Percentiles rank a stretch among this genome's conserved stretches.
Conservation (phyloP, 1,139 yeast species). For the Blastobotrys buckinghamii region DNA sequence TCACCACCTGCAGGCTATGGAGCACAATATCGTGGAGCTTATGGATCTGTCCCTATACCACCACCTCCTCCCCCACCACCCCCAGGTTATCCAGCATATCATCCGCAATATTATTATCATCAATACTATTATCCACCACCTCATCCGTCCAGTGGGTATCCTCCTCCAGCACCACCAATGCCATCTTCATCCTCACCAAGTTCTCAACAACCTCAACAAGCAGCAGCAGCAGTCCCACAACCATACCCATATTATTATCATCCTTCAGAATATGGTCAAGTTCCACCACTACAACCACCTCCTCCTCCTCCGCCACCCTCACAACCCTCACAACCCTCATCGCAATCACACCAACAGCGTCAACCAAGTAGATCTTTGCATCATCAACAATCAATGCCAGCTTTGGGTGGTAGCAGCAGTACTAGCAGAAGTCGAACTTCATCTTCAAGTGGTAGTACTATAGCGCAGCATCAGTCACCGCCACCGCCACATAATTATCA, state of each 20-base stretch:
- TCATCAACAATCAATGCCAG: not conserved
- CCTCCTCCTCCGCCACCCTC: conserved; percentile 24
- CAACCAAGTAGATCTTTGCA: not conserved
- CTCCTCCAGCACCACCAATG: conserved; percentile 27
- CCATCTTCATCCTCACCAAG: no score
- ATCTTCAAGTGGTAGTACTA: not conserved
- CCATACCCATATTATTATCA: not conserved
- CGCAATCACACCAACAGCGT: conserved; percentile 20
- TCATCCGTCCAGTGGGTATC: conserved; percentile 19
- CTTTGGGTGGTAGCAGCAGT: not conserved
- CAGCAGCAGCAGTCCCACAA: no score
- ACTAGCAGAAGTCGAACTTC: no score
- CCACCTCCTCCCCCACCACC: conserved; percentile 10
- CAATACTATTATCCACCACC: conserved; percentile 12
- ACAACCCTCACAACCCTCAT: conserved; percentile 17
- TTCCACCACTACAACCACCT: conserved; percentile 15
- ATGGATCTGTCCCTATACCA: conserved; percentile 11
- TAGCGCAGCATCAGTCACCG: not conserved
- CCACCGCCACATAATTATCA: not conserved
- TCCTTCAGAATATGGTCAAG: not conserved
- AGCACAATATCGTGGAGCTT: not conserved
- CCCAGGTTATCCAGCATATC: conserved; percentile 13
- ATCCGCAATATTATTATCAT: conserved; percentile 25
- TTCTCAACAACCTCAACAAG: conserved; percentile 4
- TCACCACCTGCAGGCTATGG: conserved; percentile 8